These are phyloP conservation scores for Pyricularia sp. DNA, from an alignment of 2,329 filamentous ascomycete genomes.

Conservation along the genomic window DNA sequence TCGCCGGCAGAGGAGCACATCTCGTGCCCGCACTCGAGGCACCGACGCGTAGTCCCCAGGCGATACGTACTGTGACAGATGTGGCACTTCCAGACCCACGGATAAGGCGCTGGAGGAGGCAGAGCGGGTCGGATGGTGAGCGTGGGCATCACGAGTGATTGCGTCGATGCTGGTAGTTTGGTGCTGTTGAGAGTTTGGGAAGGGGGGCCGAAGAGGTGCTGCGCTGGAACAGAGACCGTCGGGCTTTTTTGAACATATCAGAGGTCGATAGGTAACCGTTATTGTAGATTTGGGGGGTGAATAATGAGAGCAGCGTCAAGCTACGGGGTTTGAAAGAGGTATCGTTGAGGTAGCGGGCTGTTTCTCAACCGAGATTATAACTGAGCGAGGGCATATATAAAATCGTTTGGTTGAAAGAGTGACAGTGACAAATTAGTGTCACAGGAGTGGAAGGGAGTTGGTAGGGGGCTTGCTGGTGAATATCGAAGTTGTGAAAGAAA, in stretches of 20 bases:
- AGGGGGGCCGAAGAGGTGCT: background rate
- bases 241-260: background rate
- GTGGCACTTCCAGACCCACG: constrained; percentile 23
- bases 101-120: constrained; percentile 6
- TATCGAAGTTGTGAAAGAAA: background rate
- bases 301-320: background rate
- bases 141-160: background rate
- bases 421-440: background rate
- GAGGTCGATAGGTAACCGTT: background rate
- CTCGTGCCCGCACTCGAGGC: constrained; percentile 24
- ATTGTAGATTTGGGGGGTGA: background rate
- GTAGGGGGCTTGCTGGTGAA: background rate
- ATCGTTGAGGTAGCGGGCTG: background rate
- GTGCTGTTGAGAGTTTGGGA: background rate
- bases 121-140: constrained; percentile 2
- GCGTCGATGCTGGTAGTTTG: background rate
- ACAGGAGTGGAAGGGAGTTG: background rate
- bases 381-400: background rate
- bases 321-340: background rate
- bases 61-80: constrained; percentile 15
- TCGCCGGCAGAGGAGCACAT: constrained; percentile 17
- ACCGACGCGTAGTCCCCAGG: constrained; percentile 20
- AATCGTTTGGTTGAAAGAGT: background rate
- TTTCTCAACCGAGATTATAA: background rate
- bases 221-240: constrained; percentile 17